Conservation (phyloP, 139 green algal species). For the Chlorella sp. region DNA sequence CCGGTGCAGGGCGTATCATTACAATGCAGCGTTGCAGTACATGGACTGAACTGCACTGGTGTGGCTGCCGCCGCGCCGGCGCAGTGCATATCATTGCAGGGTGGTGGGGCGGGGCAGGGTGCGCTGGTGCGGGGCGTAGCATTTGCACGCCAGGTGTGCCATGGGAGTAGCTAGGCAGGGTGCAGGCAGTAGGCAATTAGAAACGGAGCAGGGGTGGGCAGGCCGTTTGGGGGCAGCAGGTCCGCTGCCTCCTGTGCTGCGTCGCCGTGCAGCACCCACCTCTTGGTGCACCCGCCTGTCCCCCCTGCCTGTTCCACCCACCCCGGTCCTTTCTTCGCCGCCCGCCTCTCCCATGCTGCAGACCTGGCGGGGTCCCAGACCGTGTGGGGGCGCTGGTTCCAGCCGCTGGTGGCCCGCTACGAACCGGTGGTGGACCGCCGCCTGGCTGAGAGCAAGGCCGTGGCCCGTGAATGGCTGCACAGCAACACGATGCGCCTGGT, state of each 20-base stretch:
- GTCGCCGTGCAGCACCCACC: background rate
- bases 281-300: background rate
- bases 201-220: too few species aligned
- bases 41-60: too few species aligned
- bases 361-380: conserved; percentile 22
- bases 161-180: too few species aligned
- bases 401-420: conserved; percentile 26
- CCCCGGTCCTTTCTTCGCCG: background rate
- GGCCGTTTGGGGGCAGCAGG: too few species aligned
- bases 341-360: background rate
- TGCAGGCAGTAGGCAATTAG: too few species aligned
- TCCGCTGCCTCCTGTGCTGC: too few species aligned
- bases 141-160: too few species aligned
- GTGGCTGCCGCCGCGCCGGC: too few species aligned
- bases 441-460: conserved; percentile 22
- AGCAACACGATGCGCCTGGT: conserved; percentile 29
- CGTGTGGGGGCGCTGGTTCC: conserved; percentile 31
- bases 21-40: too few species aligned
- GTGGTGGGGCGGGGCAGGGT: conserved; percentile 15
- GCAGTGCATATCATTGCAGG: too few species aligned
- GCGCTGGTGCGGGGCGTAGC: background rate
- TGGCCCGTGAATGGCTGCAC: conserved; percentile 22
- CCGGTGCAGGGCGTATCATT: background rate
- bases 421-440: conserved; percentile 40
- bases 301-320: background rate